Conservation (phyloP, 495 filamentous ascomycete genomes). For the Terfezia boudieri region DNA sequence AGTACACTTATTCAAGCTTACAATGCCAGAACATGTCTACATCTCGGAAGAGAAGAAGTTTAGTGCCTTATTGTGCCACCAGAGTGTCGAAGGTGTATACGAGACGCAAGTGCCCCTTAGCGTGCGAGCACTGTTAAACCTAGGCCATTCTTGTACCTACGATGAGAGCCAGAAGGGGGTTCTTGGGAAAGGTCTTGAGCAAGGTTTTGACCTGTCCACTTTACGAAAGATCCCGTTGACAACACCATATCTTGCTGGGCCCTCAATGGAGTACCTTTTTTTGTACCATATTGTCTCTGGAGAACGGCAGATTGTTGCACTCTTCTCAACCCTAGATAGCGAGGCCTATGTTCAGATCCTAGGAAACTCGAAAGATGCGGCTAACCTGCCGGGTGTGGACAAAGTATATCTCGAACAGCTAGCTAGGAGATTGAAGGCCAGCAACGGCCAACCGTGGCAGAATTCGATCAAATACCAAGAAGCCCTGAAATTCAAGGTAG, state of each 20-base stretch:
- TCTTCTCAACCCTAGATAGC: conserved; percentile 66
- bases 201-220: conserved; percentile 71
- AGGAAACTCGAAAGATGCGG: conserved; percentile 47
- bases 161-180: conserved; percentile 78
- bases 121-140: conserved; percentile 60
- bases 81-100: conserved; percentile 89
- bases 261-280: conserved; percentile 57
- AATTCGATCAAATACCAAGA: conserved; percentile 71
- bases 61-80: conserved; percentile 61
- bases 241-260: conserved; percentile 46
- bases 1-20: conserved; percentile 80
- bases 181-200: conserved; percentile 75
- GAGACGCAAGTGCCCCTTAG: conserved; percentile 77
- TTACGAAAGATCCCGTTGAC: conserved; percentile 43
- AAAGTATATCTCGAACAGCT: conserved; percentile 73
- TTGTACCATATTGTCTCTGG: conserved; percentile 80
- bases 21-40: conserved; percentile 70
- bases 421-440: conserved; percentile 39
- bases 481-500: conserved; percentile 61
- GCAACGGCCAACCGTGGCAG: conserved; percentile 45
- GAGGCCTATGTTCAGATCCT: conserved; percentile 71
- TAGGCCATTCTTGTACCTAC: conserved; percentile 88
- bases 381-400: conserved; percentile 69
- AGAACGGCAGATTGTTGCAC: conserved; percentile 74
- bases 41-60: conserved; percentile 65